Percentiles rank a stretch among this genome's conserved stretches.
phyloP scores from a whole-genome alignment of 1,284 basidiomycete species.

The Volvariella volvacea region DNA sequence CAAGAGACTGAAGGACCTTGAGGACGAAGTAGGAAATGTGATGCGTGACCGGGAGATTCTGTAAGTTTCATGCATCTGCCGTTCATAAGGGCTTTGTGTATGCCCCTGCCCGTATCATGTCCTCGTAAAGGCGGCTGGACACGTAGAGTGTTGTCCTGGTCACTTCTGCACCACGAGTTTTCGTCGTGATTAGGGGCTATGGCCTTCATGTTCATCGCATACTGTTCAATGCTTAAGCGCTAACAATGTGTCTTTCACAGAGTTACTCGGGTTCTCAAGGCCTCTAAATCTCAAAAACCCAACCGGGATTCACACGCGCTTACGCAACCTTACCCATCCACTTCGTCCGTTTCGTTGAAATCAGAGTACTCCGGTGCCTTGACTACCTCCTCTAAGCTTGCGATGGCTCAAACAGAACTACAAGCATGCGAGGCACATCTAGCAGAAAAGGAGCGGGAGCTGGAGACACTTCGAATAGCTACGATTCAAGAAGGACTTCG shows the following conservation, averaged over 20 bases:
- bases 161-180: no score
- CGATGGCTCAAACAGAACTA: conserved; percentile 61
- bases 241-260: conserved; percentile 25
- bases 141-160: no score
- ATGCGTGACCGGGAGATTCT: conserved; percentile 72
- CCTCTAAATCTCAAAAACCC: conserved; percentile 51
- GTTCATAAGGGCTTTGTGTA: neutral
- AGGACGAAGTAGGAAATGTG: conserved; percentile 64
- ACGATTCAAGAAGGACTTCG: conserved; percentile 57
- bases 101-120: neutral
- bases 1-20: conserved; percentile 51
- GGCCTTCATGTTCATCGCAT: no score
- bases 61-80: conserved; percentile 35
- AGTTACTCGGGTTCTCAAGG: conserved; percentile 71
- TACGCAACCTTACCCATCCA: conserved; percentile 18
- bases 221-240: no score
- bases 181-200: no score
- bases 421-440: conserved; percentile 74
- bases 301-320: conserved; percentile 38
- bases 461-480: conserved; percentile 42
- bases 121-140: neutral
- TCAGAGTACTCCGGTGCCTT: conserved; percentile 22
- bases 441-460: conserved; percentile 56
- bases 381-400: conserved; percentile 44
- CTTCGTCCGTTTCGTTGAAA: conserved; percentile 31